phyloP scores from a whole-genome alignment of 2,329 filamentous ascomycete genomes.

The Aureobasidium zeae region DNA sequence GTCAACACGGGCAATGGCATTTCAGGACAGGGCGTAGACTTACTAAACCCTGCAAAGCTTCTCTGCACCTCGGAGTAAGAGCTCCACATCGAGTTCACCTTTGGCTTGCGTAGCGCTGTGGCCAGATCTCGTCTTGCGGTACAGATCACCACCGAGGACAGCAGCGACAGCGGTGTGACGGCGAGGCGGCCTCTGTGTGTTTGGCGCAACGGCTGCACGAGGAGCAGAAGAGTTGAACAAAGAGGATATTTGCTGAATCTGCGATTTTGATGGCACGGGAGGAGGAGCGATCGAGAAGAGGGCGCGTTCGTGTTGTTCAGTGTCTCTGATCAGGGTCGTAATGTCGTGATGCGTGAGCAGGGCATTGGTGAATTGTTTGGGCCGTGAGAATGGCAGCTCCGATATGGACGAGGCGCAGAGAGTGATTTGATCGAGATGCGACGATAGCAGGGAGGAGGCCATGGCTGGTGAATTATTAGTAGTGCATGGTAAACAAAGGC shows the following conservation, averaged over 20 bases:
- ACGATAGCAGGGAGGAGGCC: slow-evolving; percentile 33
- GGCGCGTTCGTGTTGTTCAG: slow-evolving; percentile 85
- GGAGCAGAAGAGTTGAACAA: slow-evolving; percentile 33
- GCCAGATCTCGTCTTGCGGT: slow-evolving; percentile 62
- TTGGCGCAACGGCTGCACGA: slow-evolving; percentile 30
- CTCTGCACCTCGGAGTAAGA: slow-evolving; percentile 76
- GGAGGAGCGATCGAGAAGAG: slow-evolving; percentile 84
- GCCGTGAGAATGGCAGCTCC: slow-evolving; percentile 59
- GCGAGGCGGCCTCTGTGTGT: slow-evolving; percentile 43
- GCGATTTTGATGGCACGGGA: slow-evolving; percentile 38
- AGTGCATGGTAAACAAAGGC: slow-evolving; percentile 2
- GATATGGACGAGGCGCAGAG: slow-evolving; percentile 41
- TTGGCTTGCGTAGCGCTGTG: slow-evolving; percentile 32
- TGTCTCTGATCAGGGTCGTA: slow-evolving; percentile 87
- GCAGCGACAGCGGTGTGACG: slow-evolving; percentile 80
- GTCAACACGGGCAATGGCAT: neutral
- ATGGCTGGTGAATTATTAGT: neutral
- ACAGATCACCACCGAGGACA: slow-evolving; percentile 78
- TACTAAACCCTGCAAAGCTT: slow-evolving; percentile 82
- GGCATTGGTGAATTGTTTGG: slow-evolving; percentile 94
- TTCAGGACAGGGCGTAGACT: slow-evolving; percentile 23
- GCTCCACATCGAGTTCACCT: slow-evolving; percentile 75
- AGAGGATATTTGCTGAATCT: slow-evolving; percentile 15
- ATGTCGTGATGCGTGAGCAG: slow-evolving; percentile 84
- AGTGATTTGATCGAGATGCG: slow-evolving; percentile 43